Percentiles rank a stretch among this genome's conserved stretches.
Evolutionary conservation across 2,329 filamentous ascomycete genomes (phyloP).

Genomic region (Ploettnerulaceae sp.): DNA sequence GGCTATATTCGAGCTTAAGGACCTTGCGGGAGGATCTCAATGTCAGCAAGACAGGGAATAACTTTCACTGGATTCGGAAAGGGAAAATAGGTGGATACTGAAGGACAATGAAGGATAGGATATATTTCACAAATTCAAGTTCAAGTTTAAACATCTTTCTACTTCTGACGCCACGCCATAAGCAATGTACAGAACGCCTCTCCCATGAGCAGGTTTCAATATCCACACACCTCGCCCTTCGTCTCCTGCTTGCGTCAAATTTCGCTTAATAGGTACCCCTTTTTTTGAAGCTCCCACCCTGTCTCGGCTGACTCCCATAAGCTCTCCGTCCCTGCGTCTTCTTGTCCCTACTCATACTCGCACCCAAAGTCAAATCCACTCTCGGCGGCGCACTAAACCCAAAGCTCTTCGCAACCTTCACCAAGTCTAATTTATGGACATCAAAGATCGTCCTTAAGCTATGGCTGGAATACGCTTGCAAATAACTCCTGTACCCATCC

Average conservation of each 20-base stretch:
- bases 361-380: slow-evolving; percentile 72
- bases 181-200: slow-evolving; percentile 11
- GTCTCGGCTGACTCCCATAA: slow-evolving; percentile 75
- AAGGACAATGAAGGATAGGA: background rate
- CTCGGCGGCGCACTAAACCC: slow-evolving; percentile 73
- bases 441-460: slow-evolving; percentile 79
- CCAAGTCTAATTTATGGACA: slow-evolving; percentile 74
- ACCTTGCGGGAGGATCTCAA: no score
- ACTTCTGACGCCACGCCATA: slow-evolving; percentile 2
- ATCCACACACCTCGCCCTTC: background rate
- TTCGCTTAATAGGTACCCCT: slow-evolving; percentile 23
- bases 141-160: background rate
- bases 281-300: slow-evolving; percentile 39
- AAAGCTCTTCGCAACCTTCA: slow-evolving; percentile 80
- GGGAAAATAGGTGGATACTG: no score
- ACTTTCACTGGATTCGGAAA: no score
- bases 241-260: no score
- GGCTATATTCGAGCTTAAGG: no score
- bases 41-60: no score
- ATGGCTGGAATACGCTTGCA: slow-evolving; percentile 92
- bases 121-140: no score
- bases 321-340: slow-evolving; percentile 61
- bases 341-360: slow-evolving; percentile 70
- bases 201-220: slow-evolving; percentile 21
- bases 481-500: slow-evolving; percentile 79